phyloP scores from a whole-genome alignment of 192 early-diverging fungal species.

The Linnemannia zychae region DNA sequence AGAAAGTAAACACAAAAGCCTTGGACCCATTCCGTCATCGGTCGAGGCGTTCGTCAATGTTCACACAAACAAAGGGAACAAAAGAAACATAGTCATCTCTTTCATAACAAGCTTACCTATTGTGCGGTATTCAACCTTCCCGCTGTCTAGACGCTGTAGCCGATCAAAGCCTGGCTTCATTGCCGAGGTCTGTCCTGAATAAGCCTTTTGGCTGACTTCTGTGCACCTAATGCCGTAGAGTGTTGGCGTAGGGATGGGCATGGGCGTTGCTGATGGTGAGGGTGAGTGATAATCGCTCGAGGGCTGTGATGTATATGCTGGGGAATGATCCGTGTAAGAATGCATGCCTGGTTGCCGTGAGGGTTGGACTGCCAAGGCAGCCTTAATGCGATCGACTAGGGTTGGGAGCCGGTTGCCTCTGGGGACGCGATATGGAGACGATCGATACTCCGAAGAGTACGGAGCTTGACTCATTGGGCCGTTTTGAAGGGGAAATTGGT shows the following conservation, averaged over 20 bases:
- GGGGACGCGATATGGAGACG: slow-evolving; percentile 20
- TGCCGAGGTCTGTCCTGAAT: slow-evolving; percentile 35
- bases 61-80: not conserved
- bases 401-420: slow-evolving; percentile 26
- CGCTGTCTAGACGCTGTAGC: slow-evolving; percentile 37
- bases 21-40: not conserved
- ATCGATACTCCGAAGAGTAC: slow-evolving; percentile 1
- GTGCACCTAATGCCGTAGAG: slow-evolving; percentile 17
- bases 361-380: slow-evolving; percentile 17
- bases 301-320: not conserved
- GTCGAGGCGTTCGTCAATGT: not conserved
- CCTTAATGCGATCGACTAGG: slow-evolving; percentile 45
- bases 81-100: not conserved
- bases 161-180: slow-evolving; percentile 39
- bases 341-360: not conserved
- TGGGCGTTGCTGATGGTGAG: not conserved
- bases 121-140: slow-evolving; percentile 54
- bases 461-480: not conserved
- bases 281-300: slow-evolving; percentile 6
- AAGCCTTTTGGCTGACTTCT: slow-evolving; percentile 29
- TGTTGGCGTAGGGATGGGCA: not conserved
- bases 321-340: not conserved
- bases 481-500: not conserved
- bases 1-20: not conserved
- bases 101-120: slow-evolving; percentile 30